Conservation (phyloP, 345 rosid species). For the Iberis pinnata region DNA sequence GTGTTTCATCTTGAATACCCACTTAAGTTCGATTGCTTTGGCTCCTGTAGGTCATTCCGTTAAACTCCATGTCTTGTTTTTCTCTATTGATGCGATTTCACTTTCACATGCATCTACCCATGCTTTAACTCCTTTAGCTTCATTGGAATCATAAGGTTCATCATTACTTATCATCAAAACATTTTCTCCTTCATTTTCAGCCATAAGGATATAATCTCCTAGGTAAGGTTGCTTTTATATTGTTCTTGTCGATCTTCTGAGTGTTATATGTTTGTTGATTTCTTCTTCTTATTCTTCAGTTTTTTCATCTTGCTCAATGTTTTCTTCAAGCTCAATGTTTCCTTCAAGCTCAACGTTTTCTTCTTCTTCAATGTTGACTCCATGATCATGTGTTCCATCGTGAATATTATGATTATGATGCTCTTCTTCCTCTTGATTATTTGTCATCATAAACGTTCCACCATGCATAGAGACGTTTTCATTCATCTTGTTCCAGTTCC, state of each 20-base stretch:
- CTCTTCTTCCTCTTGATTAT: no score
- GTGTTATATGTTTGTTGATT: not conserved
- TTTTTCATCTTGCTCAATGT: no score
- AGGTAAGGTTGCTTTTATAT: not conserved
- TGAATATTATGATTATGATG: no score
- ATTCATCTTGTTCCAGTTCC: not conserved
- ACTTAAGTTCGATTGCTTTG: not conserved
- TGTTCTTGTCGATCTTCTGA: not conserved
- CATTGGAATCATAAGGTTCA: not conserved
- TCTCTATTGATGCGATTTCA: accelerated
- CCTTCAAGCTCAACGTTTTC: no score
- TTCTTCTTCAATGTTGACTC: no score
- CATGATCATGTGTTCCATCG: no score
- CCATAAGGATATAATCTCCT: not conserved
- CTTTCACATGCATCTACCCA: not conserved
- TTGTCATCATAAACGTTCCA: no score
- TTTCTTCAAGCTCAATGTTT: no score
- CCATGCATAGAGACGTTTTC: no score
- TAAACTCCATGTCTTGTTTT: not conserved
- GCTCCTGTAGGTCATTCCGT: not conserved
- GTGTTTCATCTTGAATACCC: not conserved
- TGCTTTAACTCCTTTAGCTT: not conserved
- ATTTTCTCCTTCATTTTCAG: not conserved
- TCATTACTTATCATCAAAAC: accelerated
- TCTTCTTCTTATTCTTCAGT: no score